Conservation (phyloP, 495 filamentous ascomycete genomes). For the Cercophora sp. region DNA sequence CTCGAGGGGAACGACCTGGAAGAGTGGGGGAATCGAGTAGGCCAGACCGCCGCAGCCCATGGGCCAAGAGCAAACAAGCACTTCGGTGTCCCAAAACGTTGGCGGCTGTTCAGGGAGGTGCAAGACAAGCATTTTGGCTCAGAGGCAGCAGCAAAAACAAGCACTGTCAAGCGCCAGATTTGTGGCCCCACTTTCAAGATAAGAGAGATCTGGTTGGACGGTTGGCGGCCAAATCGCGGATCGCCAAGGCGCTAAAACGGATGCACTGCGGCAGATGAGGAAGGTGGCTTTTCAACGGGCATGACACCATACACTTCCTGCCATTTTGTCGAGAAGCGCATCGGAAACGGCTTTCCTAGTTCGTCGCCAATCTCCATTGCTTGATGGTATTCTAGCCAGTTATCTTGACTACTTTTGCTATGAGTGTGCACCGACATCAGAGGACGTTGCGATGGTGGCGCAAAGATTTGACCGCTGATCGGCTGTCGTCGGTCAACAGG, state of each 20-base stretch:
- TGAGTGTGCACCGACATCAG: too few relatives aligned
- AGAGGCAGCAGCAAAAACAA: neutral
- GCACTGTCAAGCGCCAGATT: neutral
- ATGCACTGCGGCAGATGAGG: slow-evolving; percentile 9
- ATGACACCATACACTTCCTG: too few relatives aligned
- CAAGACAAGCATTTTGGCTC: neutral
- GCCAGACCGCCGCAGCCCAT: neutral
- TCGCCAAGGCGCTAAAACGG: slow-evolving; percentile 7
- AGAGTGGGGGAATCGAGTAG: neutral
- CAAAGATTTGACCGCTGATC: too few relatives aligned
- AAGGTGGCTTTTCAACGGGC: slow-evolving; percentile 12
- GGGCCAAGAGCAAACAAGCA: neutral
- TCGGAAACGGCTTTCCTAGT: too few relatives aligned
- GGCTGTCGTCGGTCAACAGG: too few relatives aligned
- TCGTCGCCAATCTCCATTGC: too few relatives aligned
- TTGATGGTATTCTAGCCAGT: too few relatives aligned
- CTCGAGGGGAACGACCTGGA: neutral
- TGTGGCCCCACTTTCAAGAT: neutral
- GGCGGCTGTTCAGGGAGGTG: neutral
- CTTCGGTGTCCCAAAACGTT: neutral
- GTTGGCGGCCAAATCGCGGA: neutral
- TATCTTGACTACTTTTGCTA: too few relatives aligned
- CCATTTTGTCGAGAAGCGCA: too few relatives aligned
- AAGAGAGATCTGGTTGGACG: neutral
- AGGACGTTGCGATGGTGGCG: too few relatives aligned